Evolutionary conservation across 2,329 filamentous ascomycete genomes (phyloP).

Genomic region (Fusarium transvaalense): DNA sequence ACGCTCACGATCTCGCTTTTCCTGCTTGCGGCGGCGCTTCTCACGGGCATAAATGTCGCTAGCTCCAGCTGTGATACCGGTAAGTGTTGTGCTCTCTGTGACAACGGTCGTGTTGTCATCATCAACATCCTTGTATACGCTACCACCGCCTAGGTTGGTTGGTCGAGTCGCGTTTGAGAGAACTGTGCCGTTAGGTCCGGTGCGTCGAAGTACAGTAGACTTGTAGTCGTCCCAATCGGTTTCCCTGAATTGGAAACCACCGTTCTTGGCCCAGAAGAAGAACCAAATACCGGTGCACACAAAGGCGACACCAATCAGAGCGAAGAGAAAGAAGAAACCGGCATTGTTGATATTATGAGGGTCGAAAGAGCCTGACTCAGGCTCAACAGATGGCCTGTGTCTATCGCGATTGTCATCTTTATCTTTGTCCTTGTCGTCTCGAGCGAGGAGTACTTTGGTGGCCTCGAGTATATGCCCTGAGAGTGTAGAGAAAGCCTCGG

Average conservation of each 20-base stretch:
- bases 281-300: constrained; percentile 89
- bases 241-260: constrained; percentile 87
- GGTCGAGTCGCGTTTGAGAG: constrained; percentile 84
- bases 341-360: constrained; percentile 72
- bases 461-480: constrained; percentile 59
- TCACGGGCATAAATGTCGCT: constrained; percentile 69
- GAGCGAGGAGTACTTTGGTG: constrained; percentile 57
- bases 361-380: constrained; percentile 63
- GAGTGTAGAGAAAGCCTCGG: constrained; percentile 48
- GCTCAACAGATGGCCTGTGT: constrained; percentile 53
- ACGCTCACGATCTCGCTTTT: constrained; percentile 59
- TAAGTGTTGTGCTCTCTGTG: constrained; percentile 61
- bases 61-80: constrained; percentile 69
- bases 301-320: constrained; percentile 81
- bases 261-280: constrained; percentile 98
- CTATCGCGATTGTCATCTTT: constrained; percentile 42
- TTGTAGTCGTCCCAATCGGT: constrained; percentile 99
- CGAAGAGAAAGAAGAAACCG: constrained; percentile 87
- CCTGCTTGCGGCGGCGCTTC: constrained; percentile 66
- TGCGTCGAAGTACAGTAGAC: constrained; percentile 88
- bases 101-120: constrained; percentile 61
- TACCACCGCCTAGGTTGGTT: constrained; percentile 89
- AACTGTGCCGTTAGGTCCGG: constrained; percentile 88
- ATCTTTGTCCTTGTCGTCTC: constrained; percentile 52
- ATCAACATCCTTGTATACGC: constrained; percentile 80